Conservation (phyloP, 108 stramenopile species). For the Nitzschia sp. region DNA sequence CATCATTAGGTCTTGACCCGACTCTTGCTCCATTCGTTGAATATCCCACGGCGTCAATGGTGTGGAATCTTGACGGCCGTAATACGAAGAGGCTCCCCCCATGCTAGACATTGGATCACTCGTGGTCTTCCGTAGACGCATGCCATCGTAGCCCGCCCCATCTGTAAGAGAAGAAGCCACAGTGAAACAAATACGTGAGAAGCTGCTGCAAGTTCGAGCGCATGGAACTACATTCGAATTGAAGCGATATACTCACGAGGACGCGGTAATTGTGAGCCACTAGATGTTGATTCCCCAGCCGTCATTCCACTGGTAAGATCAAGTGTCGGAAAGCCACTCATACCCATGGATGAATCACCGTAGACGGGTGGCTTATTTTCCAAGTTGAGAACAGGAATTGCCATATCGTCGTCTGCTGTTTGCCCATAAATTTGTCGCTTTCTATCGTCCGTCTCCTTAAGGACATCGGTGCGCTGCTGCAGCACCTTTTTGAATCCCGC, state of each 20-base stretch:
- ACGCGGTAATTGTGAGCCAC: slow-evolving; percentile 52
- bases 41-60: slow-evolving; percentile 85
- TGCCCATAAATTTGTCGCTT: slow-evolving; percentile 73
- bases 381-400: slow-evolving; percentile 56
- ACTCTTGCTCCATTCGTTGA: slow-evolving; percentile 83
- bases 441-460: slow-evolving; percentile 75
- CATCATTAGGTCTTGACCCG: slow-evolving; percentile 62
- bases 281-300: slow-evolving; percentile 46
- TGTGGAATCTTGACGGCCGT: slow-evolving; percentile 33
- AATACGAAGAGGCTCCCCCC: slow-evolving; percentile 18
- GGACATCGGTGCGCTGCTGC: slow-evolving; percentile 73
- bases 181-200: too few species aligned
- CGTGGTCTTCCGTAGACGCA: slow-evolving; percentile 22
- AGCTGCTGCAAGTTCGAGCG: too few species aligned
- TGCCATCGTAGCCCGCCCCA: slow-evolving; percentile 2
- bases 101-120: slow-evolving; percentile 12
- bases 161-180: too few species aligned
- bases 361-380: slow-evolving; percentile 77
- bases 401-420: slow-evolving; percentile 36
- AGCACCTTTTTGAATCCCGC: slow-evolving; percentile 80
- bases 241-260: slow-evolving; percentile 48
- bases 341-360: slow-evolving; percentile 27
- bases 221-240: too few species aligned
- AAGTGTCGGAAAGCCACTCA: slow-evolving; percentile 56
- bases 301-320: slow-evolving; percentile 87